Conservation (phyloP, 371 early-diverging fungal genomes). For the Mucor irregularis region DNA sequence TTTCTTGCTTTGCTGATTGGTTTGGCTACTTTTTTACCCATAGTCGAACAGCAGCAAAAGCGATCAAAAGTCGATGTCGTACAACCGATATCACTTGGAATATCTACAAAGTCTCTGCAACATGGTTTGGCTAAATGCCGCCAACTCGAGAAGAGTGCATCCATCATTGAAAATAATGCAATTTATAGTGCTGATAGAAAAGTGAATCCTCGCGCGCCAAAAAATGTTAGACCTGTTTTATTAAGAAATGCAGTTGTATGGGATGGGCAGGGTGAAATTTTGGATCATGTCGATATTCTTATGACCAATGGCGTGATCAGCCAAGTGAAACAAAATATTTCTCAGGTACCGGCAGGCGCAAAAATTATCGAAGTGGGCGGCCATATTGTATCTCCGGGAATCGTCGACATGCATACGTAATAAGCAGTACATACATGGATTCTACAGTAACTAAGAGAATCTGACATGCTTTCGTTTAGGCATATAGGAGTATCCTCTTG, state of each 20-base stretch:
- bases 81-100: constrained; percentile 11
- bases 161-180: neutral
- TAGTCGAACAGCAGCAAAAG: neutral
- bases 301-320: constrained; percentile 52
- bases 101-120: neutral
- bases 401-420: constrained; percentile 79
- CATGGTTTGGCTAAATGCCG: constrained; percentile 6
- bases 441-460: too few relatives aligned
- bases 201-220: constrained; percentile 3
- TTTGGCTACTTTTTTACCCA: constrained; percentile 1
- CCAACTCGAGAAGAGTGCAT: constrained; percentile 64
- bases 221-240: constrained; percentile 22
- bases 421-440: too few relatives aligned
- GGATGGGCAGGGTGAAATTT: constrained; percentile 56
- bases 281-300: constrained; percentile 51
- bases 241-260: constrained; percentile 58
- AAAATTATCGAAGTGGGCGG: constrained; percentile 63
- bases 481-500: constrained; percentile 64
- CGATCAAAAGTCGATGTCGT: neutral
- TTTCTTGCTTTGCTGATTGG: constrained; percentile 1
- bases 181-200: neutral
- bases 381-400: constrained; percentile 70
- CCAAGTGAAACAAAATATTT: constrained; percentile 39
- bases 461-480: constrained; percentile 16
- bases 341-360: constrained; percentile 9